Percentiles rank a stretch among this genome's conserved stretches.
These are phyloP conservation scores for Auricularia heimuer DNA, from an alignment of 768 basidiomycete species.

Conservation along the genomic window DNA sequence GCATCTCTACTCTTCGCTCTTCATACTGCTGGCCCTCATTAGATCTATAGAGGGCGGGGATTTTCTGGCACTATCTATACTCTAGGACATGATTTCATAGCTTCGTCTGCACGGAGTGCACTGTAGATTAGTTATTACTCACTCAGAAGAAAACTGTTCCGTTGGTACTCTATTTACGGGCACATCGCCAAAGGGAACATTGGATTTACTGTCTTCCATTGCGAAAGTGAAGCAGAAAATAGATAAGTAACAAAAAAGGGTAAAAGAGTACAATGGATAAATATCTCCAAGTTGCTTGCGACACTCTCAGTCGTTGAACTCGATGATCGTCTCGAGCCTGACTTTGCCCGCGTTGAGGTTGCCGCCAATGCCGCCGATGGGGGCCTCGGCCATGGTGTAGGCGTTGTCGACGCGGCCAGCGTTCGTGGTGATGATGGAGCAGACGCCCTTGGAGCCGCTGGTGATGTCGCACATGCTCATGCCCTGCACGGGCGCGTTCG, in stretches of 20 bases:
- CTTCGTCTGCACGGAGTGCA: no score
- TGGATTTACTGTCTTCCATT: no score
- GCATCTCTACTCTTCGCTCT: no score
- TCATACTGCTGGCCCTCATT: no score
- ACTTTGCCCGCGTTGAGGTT: neutral
- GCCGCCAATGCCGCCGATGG: neutral
- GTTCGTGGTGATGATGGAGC: conserved; percentile 2
- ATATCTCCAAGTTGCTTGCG: neutral
- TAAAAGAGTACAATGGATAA: neutral
- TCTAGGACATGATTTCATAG: no score
- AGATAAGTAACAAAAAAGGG: neutral
- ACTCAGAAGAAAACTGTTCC: no score
- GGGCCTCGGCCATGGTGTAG: neutral
- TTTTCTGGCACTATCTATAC: no score
- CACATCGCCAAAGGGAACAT: no score
- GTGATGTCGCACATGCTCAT: neutral
- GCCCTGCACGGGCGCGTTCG: neutral
- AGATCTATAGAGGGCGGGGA: no score
- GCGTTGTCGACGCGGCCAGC: neutral
- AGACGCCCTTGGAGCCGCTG: neutral
- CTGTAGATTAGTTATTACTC: no score
- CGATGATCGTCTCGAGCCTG: conserved; percentile 1
- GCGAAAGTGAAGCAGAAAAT: no score
- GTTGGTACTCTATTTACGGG: neutral
- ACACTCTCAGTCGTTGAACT: neutral